Percentiles rank a stretch among this genome's conserved stretches.
Evolutionary conservation across 352 stramenopile genomes (phyloP).

Genomic region (Pythium vanterpoolii): DNA sequence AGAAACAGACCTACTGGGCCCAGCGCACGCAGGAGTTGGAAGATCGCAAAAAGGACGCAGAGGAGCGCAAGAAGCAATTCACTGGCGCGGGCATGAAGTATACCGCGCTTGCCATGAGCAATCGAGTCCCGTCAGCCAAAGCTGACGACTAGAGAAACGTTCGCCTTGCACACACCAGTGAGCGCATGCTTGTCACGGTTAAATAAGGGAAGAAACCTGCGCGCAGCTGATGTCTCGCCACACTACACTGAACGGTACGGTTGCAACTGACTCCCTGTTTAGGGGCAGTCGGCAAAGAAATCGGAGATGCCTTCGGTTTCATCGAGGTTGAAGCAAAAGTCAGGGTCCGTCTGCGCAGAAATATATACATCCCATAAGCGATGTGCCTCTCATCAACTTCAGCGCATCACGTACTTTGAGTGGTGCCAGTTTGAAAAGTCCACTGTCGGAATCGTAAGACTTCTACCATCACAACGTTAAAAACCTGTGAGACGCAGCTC

Average conservation of each 20-base stretch:
- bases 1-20: slow-evolving; percentile 78
- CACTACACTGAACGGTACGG: slow-evolving; percentile 2
- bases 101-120: slow-evolving; percentile 74
- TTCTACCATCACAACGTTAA: slow-evolving; percentile 30
- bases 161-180: background rate
- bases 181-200: slow-evolving; percentile 13
- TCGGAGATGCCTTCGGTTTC: slow-evolving; percentile 86
- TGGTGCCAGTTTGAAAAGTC: slow-evolving; percentile 81
- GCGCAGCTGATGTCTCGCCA: slow-evolving; percentile 14
- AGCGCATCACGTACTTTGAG: slow-evolving; percentile 53
- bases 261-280: slow-evolving; percentile 17
- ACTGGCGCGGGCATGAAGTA: slow-evolving; percentile 74
- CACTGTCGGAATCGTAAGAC: slow-evolving; percentile 81
- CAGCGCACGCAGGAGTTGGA: slow-evolving; percentile 76
- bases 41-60: slow-evolving; percentile 65
- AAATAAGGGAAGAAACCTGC: slow-evolving; percentile 17
- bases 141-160: slow-evolving; percentile 8
- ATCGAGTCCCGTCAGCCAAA: slow-evolving; percentile 33
- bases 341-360: slow-evolving; percentile 58
- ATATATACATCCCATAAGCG: background rate
- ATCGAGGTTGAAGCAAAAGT: slow-evolving; percentile 89
- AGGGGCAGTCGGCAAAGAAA: slow-evolving; percentile 81
- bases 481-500: background rate
- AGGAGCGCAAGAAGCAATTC: slow-evolving; percentile 80
- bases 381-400: background rate